phyloP scores from a whole-genome alignment of 768 basidiomycete species.

The Lactarius quietus region DNA sequence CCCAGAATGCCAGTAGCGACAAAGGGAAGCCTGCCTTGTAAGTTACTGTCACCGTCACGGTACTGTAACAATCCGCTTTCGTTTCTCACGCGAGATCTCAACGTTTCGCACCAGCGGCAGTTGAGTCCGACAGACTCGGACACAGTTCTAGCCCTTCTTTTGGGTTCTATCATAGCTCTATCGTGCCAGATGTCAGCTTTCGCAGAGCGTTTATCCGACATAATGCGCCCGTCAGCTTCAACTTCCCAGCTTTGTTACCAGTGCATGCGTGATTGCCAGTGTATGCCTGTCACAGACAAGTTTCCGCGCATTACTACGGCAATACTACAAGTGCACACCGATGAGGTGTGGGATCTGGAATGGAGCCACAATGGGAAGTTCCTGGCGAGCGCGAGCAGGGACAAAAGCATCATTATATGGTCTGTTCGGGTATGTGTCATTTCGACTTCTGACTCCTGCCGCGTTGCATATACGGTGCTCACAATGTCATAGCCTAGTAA shows the following conservation, averaged over 20 bases:
- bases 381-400: conserved; percentile 86
- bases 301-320: conserved; percentile 88
- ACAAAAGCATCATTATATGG: conserved; percentile 89
- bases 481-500: conserved; percentile 23
- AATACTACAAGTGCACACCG: conserved; percentile 78
- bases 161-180: neutral
- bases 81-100: neutral
- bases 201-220: conserved; percentile 86
- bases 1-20: neutral
- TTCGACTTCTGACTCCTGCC: conserved; percentile 14
- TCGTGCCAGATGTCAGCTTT: conserved; percentile 31
- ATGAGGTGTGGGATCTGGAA: conserved; percentile 94
- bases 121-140: neutral
- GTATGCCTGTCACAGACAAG: conserved; percentile 70
- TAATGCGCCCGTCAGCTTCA: conserved; percentile 49
- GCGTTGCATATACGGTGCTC: neutral
- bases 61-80: neutral
- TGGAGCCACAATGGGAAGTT: conserved; percentile 89
- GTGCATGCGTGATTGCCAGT: too few species aligned
- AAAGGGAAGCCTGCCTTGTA: too few species aligned
- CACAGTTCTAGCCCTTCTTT: neutral
- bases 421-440: conserved; percentile 60
- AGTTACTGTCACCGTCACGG: too few species aligned
- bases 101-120: neutral
- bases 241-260: conserved; percentile 66